Conservation (phyloP, 2,329 filamentous ascomycete genomes). For the Xylariaceae sp. region DNA sequence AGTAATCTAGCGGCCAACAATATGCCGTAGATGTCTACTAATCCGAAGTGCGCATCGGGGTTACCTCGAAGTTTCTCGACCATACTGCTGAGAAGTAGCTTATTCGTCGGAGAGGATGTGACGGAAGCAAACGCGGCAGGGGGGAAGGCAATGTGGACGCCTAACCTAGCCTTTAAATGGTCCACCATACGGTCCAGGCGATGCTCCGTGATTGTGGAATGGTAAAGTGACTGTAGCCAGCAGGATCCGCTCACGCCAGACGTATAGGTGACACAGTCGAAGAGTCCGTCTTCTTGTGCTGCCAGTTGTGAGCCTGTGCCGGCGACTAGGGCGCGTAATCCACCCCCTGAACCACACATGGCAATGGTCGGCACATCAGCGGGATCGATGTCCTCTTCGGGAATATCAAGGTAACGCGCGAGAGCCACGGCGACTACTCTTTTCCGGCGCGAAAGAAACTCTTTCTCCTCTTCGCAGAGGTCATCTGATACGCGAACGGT, state of each 20-base stretch:
- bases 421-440: conserved; percentile 65
- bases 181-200: conserved; percentile 67
- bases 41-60: conserved; percentile 71
- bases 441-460: conserved; percentile 65
- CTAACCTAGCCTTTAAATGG: conserved; percentile 79
- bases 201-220: conserved; percentile 69
- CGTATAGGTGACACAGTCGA: conserved; percentile 92
- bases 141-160: conserved; percentile 88
- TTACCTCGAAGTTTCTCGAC: conserved; percentile 90
- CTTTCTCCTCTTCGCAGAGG: conserved; percentile 77
- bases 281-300: conserved; percentile 77
- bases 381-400: conserved; percentile 77
- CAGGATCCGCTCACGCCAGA: conserved; percentile 94
- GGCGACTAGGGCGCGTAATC: conserved; percentile 81
- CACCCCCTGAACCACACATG: conserved; percentile 90
- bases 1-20: conserved; percentile 78
- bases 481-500: conserved; percentile 74
- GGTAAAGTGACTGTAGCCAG: conserved; percentile 86
- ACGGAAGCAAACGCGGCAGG: conserved; percentile 75
- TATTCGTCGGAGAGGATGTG: conserved; percentile 87
- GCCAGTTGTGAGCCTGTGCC: conserved; percentile 84
- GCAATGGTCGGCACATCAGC: conserved; percentile 92
- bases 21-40: conserved; percentile 90
- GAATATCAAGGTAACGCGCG: conserved; percentile 73
- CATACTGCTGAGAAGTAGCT: conserved; percentile 78